phyloP scores from a whole-genome alignment of 2,329 filamentous ascomycete genomes.

The Aspergillus felis region DNA sequence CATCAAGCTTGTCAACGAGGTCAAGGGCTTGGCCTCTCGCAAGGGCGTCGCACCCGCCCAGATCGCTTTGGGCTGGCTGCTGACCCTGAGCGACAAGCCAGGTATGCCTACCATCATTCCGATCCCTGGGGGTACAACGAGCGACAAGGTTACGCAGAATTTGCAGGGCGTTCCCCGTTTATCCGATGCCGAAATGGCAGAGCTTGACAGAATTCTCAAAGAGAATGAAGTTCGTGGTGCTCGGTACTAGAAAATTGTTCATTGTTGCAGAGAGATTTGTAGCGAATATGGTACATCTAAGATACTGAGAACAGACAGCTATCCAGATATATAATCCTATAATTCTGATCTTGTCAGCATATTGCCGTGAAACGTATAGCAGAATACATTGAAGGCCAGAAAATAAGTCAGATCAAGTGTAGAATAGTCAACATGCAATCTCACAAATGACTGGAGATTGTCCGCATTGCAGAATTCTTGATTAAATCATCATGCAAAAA shows the following conservation, averaged over 20 bases:
- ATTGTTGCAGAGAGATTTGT: background rate
- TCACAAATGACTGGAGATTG: slow-evolving; percentile 39
- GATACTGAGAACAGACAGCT: background rate
- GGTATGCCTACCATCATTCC: slow-evolving; percentile 43
- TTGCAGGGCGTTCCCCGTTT: slow-evolving; percentile 26
- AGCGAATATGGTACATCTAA: background rate
- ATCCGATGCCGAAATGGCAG: slow-evolving; percentile 41
- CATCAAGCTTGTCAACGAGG: slow-evolving; percentile 44
- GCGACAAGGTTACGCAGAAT: slow-evolving; percentile 34
- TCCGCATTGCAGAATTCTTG: slow-evolving; percentile 47
- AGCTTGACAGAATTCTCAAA: slow-evolving; percentile 50
- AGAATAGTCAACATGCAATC: slow-evolving; percentile 44
- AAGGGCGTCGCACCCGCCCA: slow-evolving; percentile 46
- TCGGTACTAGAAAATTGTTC: slow-evolving; percentile 19
- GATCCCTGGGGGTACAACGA: slow-evolving; percentile 36
- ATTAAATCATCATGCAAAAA: slow-evolving; percentile 34
- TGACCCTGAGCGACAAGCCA: slow-evolving; percentile 37
- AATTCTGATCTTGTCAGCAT: slow-evolving; percentile 12
- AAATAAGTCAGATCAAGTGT: slow-evolving; percentile 43
- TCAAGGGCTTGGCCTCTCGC: slow-evolving; percentile 42
- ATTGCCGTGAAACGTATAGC: slow-evolving; percentile 1
- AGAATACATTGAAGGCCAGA: slow-evolving; percentile 2
- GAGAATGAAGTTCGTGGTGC: slow-evolving; percentile 37
- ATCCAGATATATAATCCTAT: background rate
- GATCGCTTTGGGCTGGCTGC: slow-evolving; percentile 49